A percentile compares a stretch with the other conserved stretches of the same genome.
phyloP scores from a whole-genome alignment of 2,329 filamentous ascomycete species.

The Penicillium sp. region DNA sequence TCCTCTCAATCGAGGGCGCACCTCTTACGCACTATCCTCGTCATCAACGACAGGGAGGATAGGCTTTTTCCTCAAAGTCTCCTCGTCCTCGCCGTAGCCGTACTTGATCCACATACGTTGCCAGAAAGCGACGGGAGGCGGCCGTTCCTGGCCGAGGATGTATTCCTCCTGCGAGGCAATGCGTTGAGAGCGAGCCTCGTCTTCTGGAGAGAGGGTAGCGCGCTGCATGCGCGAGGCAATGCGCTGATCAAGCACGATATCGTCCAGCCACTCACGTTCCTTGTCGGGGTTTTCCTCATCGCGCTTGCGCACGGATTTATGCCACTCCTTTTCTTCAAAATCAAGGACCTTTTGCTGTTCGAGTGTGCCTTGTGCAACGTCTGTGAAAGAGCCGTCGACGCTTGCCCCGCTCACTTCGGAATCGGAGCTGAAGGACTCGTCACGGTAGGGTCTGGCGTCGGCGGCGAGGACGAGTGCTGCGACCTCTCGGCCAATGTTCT shows the following conservation, averaged over 20 bases:
- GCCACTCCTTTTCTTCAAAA: conserved; percentile 78
- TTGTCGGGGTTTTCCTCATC: conserved; percentile 52
- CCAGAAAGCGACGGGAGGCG: conserved; percentile 36
- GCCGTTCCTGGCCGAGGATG: conserved; percentile 62
- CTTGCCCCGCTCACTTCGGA: too few relatives aligned
- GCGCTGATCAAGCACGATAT: conserved; percentile 72
- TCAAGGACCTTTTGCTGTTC: conserved; percentile 68
- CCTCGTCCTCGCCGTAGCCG: conserved; percentile 44
- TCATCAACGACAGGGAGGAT: conserved; percentile 43
- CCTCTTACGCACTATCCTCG: conserved; percentile 26
- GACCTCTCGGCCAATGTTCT: conserved; percentile 82
- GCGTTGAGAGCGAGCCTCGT: conserved; percentile 65
- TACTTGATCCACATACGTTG: conserved; percentile 41
- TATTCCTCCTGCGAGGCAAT: conserved; percentile 68
- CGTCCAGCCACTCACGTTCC: conserved; percentile 74
- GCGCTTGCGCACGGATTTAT: conserved; percentile 68
- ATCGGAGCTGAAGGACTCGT: conserved; percentile 24
- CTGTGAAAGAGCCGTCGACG: conserved; percentile 38
- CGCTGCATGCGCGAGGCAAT: conserved; percentile 77
- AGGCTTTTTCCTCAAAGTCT: conserved; percentile 38
- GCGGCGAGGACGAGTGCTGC: conserved; percentile 74
- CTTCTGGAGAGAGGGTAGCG: conserved; percentile 69
- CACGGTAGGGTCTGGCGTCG: conserved; percentile 40
- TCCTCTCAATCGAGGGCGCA: not conserved
- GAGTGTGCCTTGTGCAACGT: conserved; percentile 40